Conservation (phyloP, 1,284 basidiomycete species). For the Neonothopanus nambi region DNA sequence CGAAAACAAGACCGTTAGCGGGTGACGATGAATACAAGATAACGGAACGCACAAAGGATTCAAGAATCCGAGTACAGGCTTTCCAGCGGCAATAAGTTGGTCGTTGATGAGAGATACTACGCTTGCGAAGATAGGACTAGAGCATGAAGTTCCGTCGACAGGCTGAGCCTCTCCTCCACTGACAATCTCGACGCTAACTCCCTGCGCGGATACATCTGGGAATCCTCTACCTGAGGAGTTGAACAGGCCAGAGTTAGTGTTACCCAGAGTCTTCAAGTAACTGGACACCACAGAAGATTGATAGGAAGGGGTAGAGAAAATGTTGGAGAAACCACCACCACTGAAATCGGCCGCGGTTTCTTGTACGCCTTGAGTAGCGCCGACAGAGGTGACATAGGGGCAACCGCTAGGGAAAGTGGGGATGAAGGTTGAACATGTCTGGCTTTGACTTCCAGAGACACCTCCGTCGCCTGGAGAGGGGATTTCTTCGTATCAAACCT, state of each 20-base stretch:
- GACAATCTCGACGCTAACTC: slow-evolving; percentile 59
- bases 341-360: slow-evolving; percentile 8
- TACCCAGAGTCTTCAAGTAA: slow-evolving; percentile 8
- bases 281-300: slow-evolving; percentile 7
- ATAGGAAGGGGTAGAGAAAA: slow-evolving; percentile 12
- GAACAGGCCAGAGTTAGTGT: slow-evolving; percentile 8
- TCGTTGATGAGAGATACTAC: slow-evolving; percentile 7
- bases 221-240: slow-evolving; percentile 54
- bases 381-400: slow-evolving; percentile 15
- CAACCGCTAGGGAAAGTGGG: slow-evolving; percentile 12
- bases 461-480: neutral
- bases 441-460: slow-evolving; percentile 4
- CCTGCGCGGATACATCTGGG: slow-evolving; percentile 73
- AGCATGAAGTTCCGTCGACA: slow-evolving; percentile 50
- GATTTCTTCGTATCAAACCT: neutral
- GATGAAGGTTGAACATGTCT: slow-evolving; percentile 4
- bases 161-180: slow-evolving; percentile 42
- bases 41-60: slow-evolving; percentile 40
- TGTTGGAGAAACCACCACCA: slow-evolving; percentile 11
- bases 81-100: neutral
- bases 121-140: slow-evolving; percentile 10
- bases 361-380: slow-evolving; percentile 4
- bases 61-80: slow-evolving; percentile 3
- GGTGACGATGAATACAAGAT: slow-evolving; percentile 41
- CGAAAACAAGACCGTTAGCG: slow-evolving; percentile 29